phyloP scores from a whole-genome alignment of 2,329 filamentous ascomycete species.

The Fusarium sp. region DNA sequence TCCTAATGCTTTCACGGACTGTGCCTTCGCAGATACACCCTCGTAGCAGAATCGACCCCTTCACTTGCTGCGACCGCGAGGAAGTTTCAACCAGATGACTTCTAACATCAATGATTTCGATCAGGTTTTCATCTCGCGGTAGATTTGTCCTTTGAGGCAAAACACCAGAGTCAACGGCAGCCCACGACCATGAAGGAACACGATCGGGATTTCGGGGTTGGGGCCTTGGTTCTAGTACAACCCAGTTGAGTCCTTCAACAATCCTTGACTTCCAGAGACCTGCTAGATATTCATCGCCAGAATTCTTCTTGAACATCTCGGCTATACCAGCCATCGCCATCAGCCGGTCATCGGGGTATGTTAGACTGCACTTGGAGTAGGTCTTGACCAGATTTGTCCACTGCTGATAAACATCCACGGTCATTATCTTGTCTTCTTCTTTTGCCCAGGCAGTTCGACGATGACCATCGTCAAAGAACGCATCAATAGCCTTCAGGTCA shows the following conservation, averaged over 20 bases:
- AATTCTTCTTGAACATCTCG: not conserved
- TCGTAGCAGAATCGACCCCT: not conserved
- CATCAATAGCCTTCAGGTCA: not conserved
- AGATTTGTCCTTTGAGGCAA: not conserved
- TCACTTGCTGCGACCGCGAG: not conserved
- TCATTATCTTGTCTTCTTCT: not conserved
- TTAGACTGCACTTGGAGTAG: not conserved
- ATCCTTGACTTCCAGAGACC: not conserved
- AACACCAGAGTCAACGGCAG: not conserved
- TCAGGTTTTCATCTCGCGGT: not conserved
- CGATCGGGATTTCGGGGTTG: not conserved
- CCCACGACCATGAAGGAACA: not conserved
- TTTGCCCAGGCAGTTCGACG: not conserved
- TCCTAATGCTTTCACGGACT: not conserved
- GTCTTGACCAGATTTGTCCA: not conserved
- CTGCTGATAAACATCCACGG: not conserved
- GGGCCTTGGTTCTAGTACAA: not conserved
- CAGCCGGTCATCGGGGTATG: not conserved
- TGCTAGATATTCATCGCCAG: not conserved
- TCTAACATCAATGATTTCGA: not conserved
- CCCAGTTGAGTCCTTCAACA: not conserved
- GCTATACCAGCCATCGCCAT: not conserved
- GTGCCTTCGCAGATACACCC: not conserved
- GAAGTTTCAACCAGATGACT: not conserved
- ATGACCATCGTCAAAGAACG: not conserved